phyloP scores from a whole-genome alignment of 2,329 filamentous ascomycete species.

The Bipolaris zeicola region DNA sequence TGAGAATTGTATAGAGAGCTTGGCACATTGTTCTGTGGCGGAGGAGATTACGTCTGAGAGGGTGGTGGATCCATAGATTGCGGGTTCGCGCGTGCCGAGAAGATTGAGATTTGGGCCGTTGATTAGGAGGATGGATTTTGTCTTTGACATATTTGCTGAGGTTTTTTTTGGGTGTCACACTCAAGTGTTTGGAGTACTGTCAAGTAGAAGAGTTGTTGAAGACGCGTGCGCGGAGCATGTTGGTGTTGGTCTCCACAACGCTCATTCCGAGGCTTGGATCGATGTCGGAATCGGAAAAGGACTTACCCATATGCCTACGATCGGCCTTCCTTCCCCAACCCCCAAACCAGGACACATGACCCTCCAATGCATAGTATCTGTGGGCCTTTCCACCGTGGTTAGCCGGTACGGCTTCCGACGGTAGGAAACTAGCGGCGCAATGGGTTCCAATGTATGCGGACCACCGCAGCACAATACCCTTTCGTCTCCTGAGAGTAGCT shows the following conservation, averaged over 20 bases:
- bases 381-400: constrained; percentile 2
- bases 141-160: constrained; percentile 42
- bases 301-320: constrained; percentile 10
- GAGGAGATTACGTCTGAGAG: constrained; percentile 64
- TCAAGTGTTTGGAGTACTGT: background rate
- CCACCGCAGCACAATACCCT: background rate
- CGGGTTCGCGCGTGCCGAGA: constrained; percentile 74
- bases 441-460: background rate
- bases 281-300: constrained; percentile 16
- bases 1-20: constrained; percentile 58
- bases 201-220: background rate
- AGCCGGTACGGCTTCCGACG: constrained; percentile 13
- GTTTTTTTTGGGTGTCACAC: background rate
- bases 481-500: background rate
- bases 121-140: constrained; percentile 68
- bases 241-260: background rate
- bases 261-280: constrained; percentile 11
- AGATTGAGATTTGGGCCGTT: constrained; percentile 87
- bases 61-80: constrained; percentile 73
- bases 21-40: constrained; percentile 57
- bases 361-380: background rate
- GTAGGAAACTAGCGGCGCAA: constrained; percentile 1
- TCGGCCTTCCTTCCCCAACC: constrained; percentile 2
- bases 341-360: background rate
- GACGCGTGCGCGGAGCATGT: background rate